Base-by-base conservation (phyloP, 768 basidiomycete species). In the Goffeauzyma gilvescens region DNA sequence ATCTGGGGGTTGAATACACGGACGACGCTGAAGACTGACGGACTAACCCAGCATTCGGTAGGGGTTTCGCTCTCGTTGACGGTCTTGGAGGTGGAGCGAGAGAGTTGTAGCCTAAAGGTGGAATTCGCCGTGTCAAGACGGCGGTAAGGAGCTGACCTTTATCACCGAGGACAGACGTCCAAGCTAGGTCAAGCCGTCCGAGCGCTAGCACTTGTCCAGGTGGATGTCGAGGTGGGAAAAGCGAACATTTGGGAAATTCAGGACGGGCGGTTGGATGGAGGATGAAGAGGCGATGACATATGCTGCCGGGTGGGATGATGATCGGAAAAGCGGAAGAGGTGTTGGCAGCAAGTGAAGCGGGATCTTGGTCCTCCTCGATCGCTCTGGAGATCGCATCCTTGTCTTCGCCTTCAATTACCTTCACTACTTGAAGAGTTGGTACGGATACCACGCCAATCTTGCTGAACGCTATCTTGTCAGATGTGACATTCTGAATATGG, bases 81-180 rank as follows among this genome's bases (percentile, higher is more conserved):
- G n/a, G n/a, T n/a, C n/a, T n/a, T n/a, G 40, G 9, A 41, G 30
- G 18, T 32, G 40, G 6, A 41, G 40, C 31, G 30, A 15, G 5
- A 22, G 10, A 13, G 17, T 38, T 2, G 38, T 37, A 14, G 37
- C 22, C 5, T n/a, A 28, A 22, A 3, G 26, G 37, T 3, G 81
- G 80, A 46, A 89, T 76, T 32, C 78, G 71, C 37, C 87, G 75
- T 15, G 85, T 83, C 2, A 95, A 67, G 69, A 81, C 81, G 64
- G 86, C 87, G 2, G 87, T 90, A 23, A 89, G 66, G 2, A 95
- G 68, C 22, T 84, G 72, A 0, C 87, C 89, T 21, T 78, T 78
- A 65, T 89, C 83, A 7, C 83, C 83, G 50, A 78, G 79, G 3
- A 75, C 72, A 6, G 85, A 84, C 33, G 76, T 67, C 89, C 89